Conservation (phyloP, 2,329 filamentous ascomycete genomes). For the Paecilomyces sp. region DNA sequence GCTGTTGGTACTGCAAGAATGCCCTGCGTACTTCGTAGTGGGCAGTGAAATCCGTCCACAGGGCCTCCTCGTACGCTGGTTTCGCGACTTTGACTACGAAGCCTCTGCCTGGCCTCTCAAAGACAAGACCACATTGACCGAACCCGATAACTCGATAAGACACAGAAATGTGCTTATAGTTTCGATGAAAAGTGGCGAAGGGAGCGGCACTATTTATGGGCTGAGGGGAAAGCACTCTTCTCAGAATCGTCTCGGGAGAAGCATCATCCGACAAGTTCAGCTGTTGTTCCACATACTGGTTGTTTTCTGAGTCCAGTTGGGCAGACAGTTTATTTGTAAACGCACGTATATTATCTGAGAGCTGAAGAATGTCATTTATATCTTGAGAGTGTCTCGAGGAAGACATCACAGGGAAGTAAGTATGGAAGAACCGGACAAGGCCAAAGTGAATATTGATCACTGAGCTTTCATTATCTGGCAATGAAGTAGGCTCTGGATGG, state of each 20-base stretch:
- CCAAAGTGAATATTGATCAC: not conserved
- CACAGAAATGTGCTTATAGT: constrained; percentile 5
- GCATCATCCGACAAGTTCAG: not conserved
- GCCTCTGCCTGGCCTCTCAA: constrained; percentile 1
- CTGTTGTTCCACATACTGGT: not conserved
- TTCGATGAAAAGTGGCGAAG: not conserved
- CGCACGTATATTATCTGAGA: not conserved
- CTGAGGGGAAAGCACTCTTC: not conserved
- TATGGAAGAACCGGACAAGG: not conserved
- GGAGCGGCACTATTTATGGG: not conserved
- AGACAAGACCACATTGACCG: constrained; percentile 8
- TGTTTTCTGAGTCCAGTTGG: not conserved
- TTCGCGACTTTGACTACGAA: constrained; percentile 6
- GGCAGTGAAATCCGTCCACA: constrained; percentile 7
- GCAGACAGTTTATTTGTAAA: not conserved
- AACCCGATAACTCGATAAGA: constrained; percentile 5
- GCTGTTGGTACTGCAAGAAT: not conserved
- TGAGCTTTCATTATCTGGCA: too few species aligned
- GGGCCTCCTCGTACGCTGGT: constrained; percentile 3
- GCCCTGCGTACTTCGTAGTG: not conserved
- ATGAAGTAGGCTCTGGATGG: too few species aligned
- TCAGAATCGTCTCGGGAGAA: not conserved
- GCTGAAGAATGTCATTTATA: not conserved
- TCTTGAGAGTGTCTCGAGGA: not conserved
- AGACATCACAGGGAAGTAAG: not conserved